phyloP scores from a whole-genome alignment of 148 eudicot genomes.

The Euryodendron excelsum region DNA sequence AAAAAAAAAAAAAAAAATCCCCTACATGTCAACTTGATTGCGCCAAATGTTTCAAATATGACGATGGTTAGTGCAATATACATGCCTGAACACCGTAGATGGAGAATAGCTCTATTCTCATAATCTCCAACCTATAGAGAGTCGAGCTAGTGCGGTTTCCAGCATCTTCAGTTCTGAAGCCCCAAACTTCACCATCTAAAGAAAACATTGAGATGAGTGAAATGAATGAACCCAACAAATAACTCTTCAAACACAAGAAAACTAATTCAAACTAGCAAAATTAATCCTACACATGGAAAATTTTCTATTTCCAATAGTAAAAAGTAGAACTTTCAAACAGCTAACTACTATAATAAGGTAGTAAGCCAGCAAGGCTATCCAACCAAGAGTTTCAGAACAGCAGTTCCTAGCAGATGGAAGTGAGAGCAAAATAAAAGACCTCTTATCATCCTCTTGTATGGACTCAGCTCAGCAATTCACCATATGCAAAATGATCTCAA shows the following conservation, averaged over 20 bases:
- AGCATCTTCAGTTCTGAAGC: constrained; percentile 15
- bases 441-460: not conserved
- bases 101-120: constrained; percentile 46
- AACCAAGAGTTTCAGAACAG: not conserved
- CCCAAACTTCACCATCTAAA: constrained; percentile 40
- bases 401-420: constrained; percentile 6
- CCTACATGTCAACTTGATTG: not conserved
- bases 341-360: not conserved
- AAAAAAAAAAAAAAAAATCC: not conserved
- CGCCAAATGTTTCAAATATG: not conserved
- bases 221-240: not conserved
- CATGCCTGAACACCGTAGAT: constrained; percentile 54
- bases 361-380: not conserved
- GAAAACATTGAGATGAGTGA: constrained; percentile 8
- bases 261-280: not conserved
- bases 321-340: not conserved
- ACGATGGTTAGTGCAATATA: constrained; percentile 10
- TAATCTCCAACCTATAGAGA: constrained; percentile 46
- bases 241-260: not conserved
- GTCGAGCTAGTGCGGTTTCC: constrained; percentile 27
- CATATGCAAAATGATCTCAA: not conserved
- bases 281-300: not conserved
- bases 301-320: not conserved
- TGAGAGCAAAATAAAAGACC: not conserved
- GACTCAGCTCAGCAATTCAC: not conserved